Base-by-base conservation (phyloP, 164 flowering plant genomes). In the Magnolia kwangsiensis region DNA sequence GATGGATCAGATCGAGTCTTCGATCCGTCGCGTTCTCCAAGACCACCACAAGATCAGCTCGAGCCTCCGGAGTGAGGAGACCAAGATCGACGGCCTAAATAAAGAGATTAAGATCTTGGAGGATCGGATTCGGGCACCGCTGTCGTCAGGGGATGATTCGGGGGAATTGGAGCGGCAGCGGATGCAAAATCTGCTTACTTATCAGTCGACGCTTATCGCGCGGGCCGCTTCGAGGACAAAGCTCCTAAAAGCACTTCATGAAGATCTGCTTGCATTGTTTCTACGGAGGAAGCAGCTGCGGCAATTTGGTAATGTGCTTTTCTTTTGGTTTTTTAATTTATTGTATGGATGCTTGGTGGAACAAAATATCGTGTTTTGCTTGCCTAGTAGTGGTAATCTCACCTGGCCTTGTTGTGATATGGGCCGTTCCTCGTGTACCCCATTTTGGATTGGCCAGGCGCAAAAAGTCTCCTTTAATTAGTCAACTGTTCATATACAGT, bases 31-130 rank as follows among this genome's bases (percentile, higher is more conserved):
- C 21, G 76, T 81, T 50, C 78, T 81, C 31, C 76, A 78, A 29
- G 80, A 81, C 50, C 78, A 81, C 27, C 83, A 81, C n/a, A 81
- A 75, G 78, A 74, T 81, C 75, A 72, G 61, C 73, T 75, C 83
- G 10, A 75, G 20, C 50, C 55, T 78, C 50, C 74, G 80, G 4
- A 59, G 58, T 45, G 83, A 81, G 72, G 83, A 81, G 50, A 67
- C 78, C 18, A 78, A 75, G 72, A 81, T 81, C 50, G 83, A 81
- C 24, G 72, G n/a, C 2, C 58, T 81, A 71, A 78, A 68, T 76
- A 75, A 63, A 51, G 80, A 81, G 74, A 81, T 81, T 65, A 68
- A 72, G 71, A 50, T 50, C 1, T 37, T 78, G 66, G 83, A 81
- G 18, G 83, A 78, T 27, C 75, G 80, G 50, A 63, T 72, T 66